Evolutionary conservation across 306 rosid genomes (phyloP), one percentile per base, ranked within the genome.

Genomic region (cucumber (Cucumis sativus)): DNA sequence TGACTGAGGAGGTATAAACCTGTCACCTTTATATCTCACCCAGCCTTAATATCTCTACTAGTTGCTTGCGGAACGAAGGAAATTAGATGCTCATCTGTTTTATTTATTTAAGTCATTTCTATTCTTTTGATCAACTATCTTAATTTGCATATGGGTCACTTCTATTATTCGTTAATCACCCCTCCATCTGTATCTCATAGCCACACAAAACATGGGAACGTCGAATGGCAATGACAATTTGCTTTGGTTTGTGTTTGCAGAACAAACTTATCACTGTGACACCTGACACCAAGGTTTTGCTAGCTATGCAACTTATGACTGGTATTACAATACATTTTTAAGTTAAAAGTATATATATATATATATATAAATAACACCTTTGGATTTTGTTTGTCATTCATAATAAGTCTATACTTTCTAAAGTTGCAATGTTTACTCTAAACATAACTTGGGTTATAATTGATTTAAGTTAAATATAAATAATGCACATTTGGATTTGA

Each of bases 281-380:
- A 77, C 97, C 94, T 3, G 91, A 85, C 75, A 96, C 99, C 66
- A 91, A 83, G 86, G 99, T 91, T 83, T 84, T 96, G 28, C 85
- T 83, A 65, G 99, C 99, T 49, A 96, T 96, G 98, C 93, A 96
- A 82, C 90, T 96, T 85, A 96, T 96, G 99, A 96, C 99, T 7
- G 99, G 99, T 96, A 87, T 18, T 63, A 28, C 61, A 10, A 17
- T 51, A 16, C 59, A 47, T 49, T 6, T 52, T 52, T 52, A 16
- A 0, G 57, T 52, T 52, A 51, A 51, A 28, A 28, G 1, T 23
- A 23, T 23, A 0, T 23, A 23, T 23, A 23, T 23, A 23, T 23
- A 23, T 23, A 23, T 23, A 23, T 23, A 23, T 23, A 23, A 23
- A 23, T 23, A 23, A 15, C 56, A 51, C n/a, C 8, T 4, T 6